These are phyloP conservation scores for Rhamnella rubrinervis DNA, from an alignment of 331 rosid species.

Conservation along the genomic window DNA sequence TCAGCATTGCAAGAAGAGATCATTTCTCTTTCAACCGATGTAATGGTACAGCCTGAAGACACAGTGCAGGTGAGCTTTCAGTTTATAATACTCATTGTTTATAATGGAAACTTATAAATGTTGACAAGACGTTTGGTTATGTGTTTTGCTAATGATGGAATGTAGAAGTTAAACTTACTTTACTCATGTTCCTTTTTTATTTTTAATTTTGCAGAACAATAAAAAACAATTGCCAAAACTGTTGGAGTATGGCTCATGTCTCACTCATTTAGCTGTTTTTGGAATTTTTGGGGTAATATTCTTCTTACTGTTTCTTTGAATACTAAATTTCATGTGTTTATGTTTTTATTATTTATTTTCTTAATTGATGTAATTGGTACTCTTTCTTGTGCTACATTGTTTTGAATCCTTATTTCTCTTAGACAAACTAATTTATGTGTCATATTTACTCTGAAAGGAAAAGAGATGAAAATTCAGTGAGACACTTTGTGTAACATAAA, in stretches of 20 bases:
- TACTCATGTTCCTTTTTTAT: neutral
- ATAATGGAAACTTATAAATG: neutral
- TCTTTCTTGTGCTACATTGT: neutral
- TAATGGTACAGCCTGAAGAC: conserved; percentile 30
- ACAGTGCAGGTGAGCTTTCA: conserved; percentile 45
- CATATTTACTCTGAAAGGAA: neutral
- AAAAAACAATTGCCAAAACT: conserved; percentile 39
- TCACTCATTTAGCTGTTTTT: conserved; percentile 71
- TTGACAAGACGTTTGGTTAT: neutral
- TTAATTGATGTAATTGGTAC: neutral
- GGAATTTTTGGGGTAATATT: conserved; percentile 90
- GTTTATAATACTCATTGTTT: neutral
- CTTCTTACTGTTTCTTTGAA: neutral
- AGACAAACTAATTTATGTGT: too few species aligned
- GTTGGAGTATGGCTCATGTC: conserved; percentile 66
- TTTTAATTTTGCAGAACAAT: conserved; percentile 41
- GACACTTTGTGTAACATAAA: too few species aligned
- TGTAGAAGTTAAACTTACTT: neutral
- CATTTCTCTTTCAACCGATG: conserved; percentile 32
- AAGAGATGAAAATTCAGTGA: too few species aligned
- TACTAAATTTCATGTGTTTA: neutral
- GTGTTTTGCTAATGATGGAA: conserved; percentile 1
- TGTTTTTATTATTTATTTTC: neutral
- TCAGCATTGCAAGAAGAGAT: conserved; percentile 38
- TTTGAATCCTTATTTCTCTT: neutral